Evolutionary conservation across 2,329 filamentous ascomycete genomes (phyloP).

Genomic region (Clathrospora elynae): DNA sequence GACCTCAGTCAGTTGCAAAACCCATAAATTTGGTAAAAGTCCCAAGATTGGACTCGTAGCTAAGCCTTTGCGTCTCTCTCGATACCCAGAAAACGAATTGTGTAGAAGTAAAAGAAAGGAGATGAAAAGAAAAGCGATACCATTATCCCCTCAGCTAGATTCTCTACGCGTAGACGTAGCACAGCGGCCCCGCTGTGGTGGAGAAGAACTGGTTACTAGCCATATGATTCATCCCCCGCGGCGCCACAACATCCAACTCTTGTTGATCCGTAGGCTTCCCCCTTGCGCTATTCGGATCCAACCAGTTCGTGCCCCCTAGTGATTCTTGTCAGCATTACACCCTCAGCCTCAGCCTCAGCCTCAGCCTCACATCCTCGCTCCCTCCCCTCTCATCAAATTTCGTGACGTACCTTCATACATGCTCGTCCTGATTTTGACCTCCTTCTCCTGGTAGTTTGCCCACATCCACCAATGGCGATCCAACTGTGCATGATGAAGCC

Average conservation of each 20-base stretch:
- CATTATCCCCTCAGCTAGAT: too few species aligned
- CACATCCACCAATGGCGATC: slow-evolving; percentile 59
- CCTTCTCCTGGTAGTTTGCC: slow-evolving; percentile 49
- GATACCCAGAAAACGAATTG: too few species aligned
- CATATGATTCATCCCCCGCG: slow-evolving; percentile 28
- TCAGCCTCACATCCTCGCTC: neutral
- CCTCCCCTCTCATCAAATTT: slow-evolving; percentile 31
- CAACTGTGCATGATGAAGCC: slow-evolving; percentile 55
- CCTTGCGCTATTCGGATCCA: slow-evolving; percentile 49
- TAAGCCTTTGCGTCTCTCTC: too few species aligned
- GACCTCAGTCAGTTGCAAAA: too few species aligned
- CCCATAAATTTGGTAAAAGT: too few species aligned
- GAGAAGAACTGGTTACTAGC: slow-evolving; percentile 36
- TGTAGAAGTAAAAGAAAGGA: too few species aligned
- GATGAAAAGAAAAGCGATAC: too few species aligned
- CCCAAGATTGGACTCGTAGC: too few species aligned
- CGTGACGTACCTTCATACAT: slow-evolving; percentile 45
- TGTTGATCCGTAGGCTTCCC: slow-evolving; percentile 43
- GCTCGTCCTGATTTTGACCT: slow-evolving; percentile 32
- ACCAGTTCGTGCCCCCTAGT: slow-evolving; percentile 50
- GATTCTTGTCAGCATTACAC: too few species aligned
- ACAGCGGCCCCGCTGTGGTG: slow-evolving; percentile 40
- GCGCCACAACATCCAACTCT: slow-evolving; percentile 34
- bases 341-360: too few species aligned
- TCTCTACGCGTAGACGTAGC: slow-evolving; percentile 41